A percentile compares a stretch with the other conserved stretches of the same genome.
Conservation (phyloP, 257 asterid genomes). For the Hygrophila difformis region DNA sequence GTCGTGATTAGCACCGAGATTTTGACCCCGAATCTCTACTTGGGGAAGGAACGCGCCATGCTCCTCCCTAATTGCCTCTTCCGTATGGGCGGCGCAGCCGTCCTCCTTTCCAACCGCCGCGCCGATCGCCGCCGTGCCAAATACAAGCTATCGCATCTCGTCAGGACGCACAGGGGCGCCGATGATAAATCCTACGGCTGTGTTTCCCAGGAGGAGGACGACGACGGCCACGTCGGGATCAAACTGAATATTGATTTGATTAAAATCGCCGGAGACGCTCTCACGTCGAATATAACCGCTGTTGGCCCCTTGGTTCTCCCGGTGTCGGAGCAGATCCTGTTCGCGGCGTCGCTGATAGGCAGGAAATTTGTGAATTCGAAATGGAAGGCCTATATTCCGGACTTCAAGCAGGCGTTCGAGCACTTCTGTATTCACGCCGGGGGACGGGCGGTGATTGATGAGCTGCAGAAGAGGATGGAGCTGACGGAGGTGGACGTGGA, state of each 20-base stretch:
- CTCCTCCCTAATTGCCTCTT: conserved; percentile 18
- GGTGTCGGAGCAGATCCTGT: background rate
- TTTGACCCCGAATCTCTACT: background rate
- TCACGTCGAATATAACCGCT: background rate
- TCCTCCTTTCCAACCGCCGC: conserved; percentile 1
- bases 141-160: conserved; percentile 21
- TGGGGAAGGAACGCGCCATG: background rate
- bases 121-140: conserved; percentile 20
- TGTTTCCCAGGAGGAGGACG: background rate
- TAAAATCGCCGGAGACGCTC: background rate
- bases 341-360: background rate
- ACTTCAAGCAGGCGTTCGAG: background rate
- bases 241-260: background rate
- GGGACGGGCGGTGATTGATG: background rate
- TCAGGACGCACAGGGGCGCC: conserved; percentile 27
- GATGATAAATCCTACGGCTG: conserved; percentile 15
- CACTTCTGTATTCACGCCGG: background rate
- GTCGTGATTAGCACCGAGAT: background rate
- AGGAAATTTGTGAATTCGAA: background rate
- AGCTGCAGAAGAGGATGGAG: background rate
- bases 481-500: background rate
- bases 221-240: background rate
- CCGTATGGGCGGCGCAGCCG: background rate
- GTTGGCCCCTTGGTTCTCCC: background rate
- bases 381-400: background rate